Percentiles rank a stretch among this genome's conserved stretches.
Evolutionary conservation across 768 basidiomycete genomes (phyloP).

Genomic region (Trametes elegans): DNA sequence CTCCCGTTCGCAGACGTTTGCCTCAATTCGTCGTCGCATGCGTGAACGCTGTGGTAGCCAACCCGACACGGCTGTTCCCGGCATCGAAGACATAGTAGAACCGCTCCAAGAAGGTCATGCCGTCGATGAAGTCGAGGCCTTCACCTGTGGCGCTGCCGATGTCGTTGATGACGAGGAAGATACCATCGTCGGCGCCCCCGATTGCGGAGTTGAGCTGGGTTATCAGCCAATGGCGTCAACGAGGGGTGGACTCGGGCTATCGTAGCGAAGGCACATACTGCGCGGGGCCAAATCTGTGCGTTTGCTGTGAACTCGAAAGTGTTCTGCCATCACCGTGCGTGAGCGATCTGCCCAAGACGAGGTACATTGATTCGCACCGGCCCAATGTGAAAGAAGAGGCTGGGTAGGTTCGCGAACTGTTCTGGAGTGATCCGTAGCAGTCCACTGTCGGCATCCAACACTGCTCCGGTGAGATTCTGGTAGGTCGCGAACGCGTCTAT

Average conservation of each 20-base stretch:
- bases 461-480: conserved; percentile 19
- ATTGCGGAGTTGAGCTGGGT: conserved; percentile 51
- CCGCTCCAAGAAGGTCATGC: conserved; percentile 35
- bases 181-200: conserved; percentile 42
- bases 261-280: conserved; percentile 24
- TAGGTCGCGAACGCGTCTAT: conserved; percentile 29
- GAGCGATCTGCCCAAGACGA: neutral
- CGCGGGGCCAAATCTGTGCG: conserved; percentile 65
- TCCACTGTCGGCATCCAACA: conserved; percentile 15
- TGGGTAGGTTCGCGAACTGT: conserved; percentile 23
- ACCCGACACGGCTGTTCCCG: conserved; percentile 37
- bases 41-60: conserved; percentile 40
- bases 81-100: conserved; percentile 46
- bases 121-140: conserved; percentile 52
- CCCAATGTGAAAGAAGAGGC: conserved; percentile 24
- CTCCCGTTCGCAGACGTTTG: too few relatives aligned
- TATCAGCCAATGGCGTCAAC: neutral
- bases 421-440: conserved; percentile 20
- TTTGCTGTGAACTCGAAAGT: conserved; percentile 57
- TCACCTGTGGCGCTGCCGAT: conserved; percentile 39
- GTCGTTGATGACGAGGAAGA: conserved; percentile 39
- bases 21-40: conserved; percentile 31
- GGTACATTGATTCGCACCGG: conserved; percentile 1
- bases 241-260: neutral
- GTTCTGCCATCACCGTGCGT: conserved; percentile 29